Percentiles rank a stretch among this genome's conserved stretches.
Evolutionary conservation across 2,329 filamentous ascomycete species (phyloP).

Genomic region (Teratosphaeria gauchensis): DNA sequence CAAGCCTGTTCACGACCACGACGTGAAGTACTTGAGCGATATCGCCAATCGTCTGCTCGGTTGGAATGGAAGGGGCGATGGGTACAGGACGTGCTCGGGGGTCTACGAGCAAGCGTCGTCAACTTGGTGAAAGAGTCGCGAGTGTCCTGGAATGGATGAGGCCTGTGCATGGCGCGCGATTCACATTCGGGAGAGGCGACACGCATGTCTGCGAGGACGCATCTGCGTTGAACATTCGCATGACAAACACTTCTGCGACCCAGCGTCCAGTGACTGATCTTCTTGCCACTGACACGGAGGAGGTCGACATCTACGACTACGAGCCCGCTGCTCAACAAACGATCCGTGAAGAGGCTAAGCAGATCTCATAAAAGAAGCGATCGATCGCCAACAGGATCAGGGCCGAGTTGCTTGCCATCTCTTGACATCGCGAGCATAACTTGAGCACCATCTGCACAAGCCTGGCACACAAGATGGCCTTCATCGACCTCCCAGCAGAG

Average conservation of each 20-base stretch:
- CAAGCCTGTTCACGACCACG: constrained; percentile 1
- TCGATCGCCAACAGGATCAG: not conserved
- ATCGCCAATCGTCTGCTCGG: constrained; percentile 17
- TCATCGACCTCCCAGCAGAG: not conserved
- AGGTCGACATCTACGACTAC: not conserved
- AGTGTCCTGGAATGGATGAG: not conserved
- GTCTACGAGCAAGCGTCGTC: not conserved
- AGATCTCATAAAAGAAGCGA: not conserved
- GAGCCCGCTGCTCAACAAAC: too few species aligned
- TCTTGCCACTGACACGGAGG: not conserved
- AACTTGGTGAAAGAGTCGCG: not conserved
- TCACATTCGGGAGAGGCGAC: not conserved
- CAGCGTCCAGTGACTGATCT: not conserved
- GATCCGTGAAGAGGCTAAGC: not conserved
- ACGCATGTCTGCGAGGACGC: not conserved
- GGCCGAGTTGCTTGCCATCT: not conserved
- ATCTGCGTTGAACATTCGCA: not conserved
- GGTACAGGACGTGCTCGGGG: constrained; percentile 3
- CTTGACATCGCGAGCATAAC: not conserved
- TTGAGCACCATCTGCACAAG: not conserved
- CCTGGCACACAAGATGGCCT: not conserved
- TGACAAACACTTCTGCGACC: not conserved
- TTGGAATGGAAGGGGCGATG: constrained; percentile 12
- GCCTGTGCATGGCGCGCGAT: not conserved
- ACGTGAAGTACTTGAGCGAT: constrained; percentile 12